These are phyloP conservation scores for Chimonanthus praecox DNA, from an alignment of 164 flowering plant genomes.

Conservation along the genomic window DNA sequence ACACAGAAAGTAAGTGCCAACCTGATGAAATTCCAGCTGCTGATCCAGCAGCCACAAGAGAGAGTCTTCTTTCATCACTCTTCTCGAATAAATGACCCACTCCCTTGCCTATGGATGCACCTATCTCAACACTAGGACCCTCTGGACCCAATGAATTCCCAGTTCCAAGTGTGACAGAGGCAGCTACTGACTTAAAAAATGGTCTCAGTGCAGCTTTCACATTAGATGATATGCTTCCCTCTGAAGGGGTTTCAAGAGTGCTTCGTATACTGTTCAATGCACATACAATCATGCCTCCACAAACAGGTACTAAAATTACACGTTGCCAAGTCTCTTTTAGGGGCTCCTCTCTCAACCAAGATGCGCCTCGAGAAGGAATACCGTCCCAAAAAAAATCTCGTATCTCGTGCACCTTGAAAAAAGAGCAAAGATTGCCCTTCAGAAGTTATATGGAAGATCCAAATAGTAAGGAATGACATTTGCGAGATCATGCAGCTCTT, in stretches of 20 bases:
- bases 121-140: slow-evolving; percentile 97
- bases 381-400: slow-evolving; percentile 88
- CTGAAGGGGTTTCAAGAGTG: slow-evolving; percentile 22
- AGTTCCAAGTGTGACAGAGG: slow-evolving; percentile 81
- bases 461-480: neutral
- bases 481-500: neutral
- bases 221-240: slow-evolving; percentile 5
- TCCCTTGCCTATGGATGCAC: slow-evolving; percentile 78
- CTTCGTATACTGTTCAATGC: slow-evolving; percentile 40
- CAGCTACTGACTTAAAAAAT: slow-evolving; percentile 71
- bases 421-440: neutral
- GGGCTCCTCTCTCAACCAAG: slow-evolving; percentile 84
- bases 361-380: slow-evolving; percentile 77
- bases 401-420: slow-evolving; percentile 64
- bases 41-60: slow-evolving; percentile 89
- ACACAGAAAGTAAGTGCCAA: slow-evolving; percentile 12
- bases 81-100: slow-evolving; percentile 39
- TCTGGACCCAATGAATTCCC: slow-evolving; percentile 96
- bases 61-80: slow-evolving; percentile 38
- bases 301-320: slow-evolving; percentile 63
- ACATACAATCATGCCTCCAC: slow-evolving; percentile 73
- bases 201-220: slow-evolving; percentile 44
- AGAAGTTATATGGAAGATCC: neutral
- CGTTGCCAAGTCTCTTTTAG: slow-evolving; percentile 48
- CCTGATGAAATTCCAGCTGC: slow-evolving; percentile 96